Percentiles rank a stretch among this genome's conserved stretches.
Evolutionary conservation across 1,284 basidiomycete species (phyloP).

Genomic region (Ustilago loliicola): DNA sequence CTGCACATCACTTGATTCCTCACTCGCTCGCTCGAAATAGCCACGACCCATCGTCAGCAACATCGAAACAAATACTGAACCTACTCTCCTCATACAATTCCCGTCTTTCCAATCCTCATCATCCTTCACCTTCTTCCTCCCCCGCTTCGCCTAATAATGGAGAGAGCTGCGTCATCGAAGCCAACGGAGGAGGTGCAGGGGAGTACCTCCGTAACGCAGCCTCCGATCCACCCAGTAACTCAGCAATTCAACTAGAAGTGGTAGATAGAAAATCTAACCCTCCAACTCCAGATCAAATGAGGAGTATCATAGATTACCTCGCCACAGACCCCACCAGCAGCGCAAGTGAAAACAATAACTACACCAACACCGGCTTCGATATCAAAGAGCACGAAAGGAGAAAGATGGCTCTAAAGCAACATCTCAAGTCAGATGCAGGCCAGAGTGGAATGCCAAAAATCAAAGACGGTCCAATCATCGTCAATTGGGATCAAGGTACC

Average conservation of each 20-base stretch:
- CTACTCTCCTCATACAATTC: constrained; percentile 25
- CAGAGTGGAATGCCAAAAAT: constrained; percentile 30
- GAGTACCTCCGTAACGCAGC: constrained; percentile 37
- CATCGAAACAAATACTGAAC: constrained; percentile 40
- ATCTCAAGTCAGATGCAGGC: constrained; percentile 1
- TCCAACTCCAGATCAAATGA: constrained; percentile 41
- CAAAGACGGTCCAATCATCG: constrained; percentile 47
- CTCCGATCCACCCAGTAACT: constrained; percentile 11
- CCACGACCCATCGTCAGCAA: constrained; percentile 26
- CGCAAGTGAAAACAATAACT: neutral
- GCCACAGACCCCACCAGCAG: constrained; percentile 11
- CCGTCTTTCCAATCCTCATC: constrained; percentile 10
- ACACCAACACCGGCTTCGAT: constrained; percentile 16
- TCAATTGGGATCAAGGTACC: constrained; percentile 47
- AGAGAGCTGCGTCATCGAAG: constrained; percentile 32
- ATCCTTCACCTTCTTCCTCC: neutral
- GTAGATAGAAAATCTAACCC: constrained; percentile 36
- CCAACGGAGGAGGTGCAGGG: constrained; percentile 25
- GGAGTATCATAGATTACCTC: constrained; percentile 47
- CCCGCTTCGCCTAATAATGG: constrained; percentile 18
- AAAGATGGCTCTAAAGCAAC: constrained; percentile 9
- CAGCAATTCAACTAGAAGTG: constrained; percentile 37
- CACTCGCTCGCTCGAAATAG: constrained; percentile 1
- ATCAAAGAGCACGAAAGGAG: constrained; percentile 23
- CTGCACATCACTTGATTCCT: neutral